phyloP scores from a whole-genome alignment of 1,284 basidiomycete species.

The Pseudozyma hubeiensis region DNA sequence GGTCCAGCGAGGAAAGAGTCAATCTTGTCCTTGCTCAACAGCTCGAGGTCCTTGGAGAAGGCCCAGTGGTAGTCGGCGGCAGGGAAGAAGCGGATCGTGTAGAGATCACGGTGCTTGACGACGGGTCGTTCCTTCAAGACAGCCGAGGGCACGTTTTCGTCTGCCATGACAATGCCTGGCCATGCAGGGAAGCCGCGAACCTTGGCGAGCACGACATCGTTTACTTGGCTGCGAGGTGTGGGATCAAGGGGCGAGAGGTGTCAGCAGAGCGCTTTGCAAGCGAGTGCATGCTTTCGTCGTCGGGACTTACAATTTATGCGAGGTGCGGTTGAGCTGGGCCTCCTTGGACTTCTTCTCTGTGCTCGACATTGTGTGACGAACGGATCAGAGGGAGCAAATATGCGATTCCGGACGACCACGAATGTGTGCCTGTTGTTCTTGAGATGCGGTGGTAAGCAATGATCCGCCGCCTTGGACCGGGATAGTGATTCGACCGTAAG shows the following conservation, averaged over 20 bases:
- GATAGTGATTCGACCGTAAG: background rate
- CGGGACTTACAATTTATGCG: slow-evolving; percentile 35
- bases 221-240: slow-evolving; percentile 56
- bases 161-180: slow-evolving; percentile 88
- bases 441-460: background rate
- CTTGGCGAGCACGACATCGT: slow-evolving; percentile 90
- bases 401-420: background rate
- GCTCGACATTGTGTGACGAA: slow-evolving; percentile 20
- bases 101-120: slow-evolving; percentile 77
- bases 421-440: background rate
- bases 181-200: slow-evolving; percentile 92
- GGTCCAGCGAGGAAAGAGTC: slow-evolving; percentile 81
- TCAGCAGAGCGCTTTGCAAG: slow-evolving; percentile 1
- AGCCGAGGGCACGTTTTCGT: slow-evolving; percentile 74
- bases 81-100: slow-evolving; percentile 89
- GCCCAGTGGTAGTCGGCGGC: slow-evolving; percentile 91
- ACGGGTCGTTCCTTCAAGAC: slow-evolving; percentile 79
- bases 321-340: slow-evolving; percentile 38
- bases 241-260: background rate
- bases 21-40: slow-evolving; percentile 83
- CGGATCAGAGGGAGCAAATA: background rate
- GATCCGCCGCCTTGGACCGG: background rate
- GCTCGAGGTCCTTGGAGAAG: slow-evolving; percentile 82
- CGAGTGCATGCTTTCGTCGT: background rate
- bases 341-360: slow-evolving; percentile 52